A percentile compares a stretch with the other conserved stretches of the same genome.
Conservation (phyloP, 352 stramenopile genomes). For the Aphanomyces cochlioides region DNA sequence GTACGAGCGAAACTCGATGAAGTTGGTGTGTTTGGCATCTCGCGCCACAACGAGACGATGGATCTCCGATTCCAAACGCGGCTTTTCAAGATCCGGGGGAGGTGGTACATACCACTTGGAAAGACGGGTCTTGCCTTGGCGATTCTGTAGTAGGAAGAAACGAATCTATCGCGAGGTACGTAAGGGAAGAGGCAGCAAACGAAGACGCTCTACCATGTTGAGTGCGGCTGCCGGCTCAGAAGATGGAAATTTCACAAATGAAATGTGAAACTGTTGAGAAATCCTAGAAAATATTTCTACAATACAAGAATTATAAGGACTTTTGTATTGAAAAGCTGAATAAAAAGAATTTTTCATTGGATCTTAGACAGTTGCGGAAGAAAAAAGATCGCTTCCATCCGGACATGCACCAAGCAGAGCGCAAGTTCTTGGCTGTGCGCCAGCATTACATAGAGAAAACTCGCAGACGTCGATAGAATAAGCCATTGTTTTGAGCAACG, state of each 20-base stretch:
- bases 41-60: constrained; percentile 84
- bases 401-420: no score
- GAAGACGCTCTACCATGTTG: not conserved
- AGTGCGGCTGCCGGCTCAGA: not conserved
- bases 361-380: no score
- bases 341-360: no score
- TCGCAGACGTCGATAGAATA: not conserved
- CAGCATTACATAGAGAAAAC: no score
- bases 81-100: constrained; percentile 77
- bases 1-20: constrained; percentile 97
- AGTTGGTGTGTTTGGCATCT: constrained; percentile 92
- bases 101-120: constrained; percentile 97
- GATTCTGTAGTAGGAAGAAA: constrained; percentile 99
- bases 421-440: no score
- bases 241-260: not conserved
- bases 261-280: not conserved
- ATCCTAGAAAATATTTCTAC: constrained; percentile 1
- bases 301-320: not conserved
- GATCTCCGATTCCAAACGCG: constrained; percentile 87
- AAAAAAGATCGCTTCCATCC: no score
- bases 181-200: not conserved
- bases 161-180: constrained; percentile 69
- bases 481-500: not conserved
- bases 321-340: not conserved
- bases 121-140: constrained; percentile 97